phyloP scores from a whole-genome alignment of 257 asterid species.

The Solanum chilense region DNA sequence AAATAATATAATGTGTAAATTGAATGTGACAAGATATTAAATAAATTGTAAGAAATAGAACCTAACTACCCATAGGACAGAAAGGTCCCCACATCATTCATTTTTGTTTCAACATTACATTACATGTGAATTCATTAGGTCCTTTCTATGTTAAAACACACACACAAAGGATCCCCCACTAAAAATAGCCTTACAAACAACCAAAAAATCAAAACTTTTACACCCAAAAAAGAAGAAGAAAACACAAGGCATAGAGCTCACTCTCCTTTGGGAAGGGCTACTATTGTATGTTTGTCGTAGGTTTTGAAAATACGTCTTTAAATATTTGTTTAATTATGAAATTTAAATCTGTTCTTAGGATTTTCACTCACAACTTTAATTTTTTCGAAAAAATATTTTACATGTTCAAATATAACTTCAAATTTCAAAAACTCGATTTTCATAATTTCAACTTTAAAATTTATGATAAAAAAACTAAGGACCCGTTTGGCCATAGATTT shows the following conservation, averaged over 20 bases:
- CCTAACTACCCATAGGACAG: background rate
- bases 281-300: background rate
- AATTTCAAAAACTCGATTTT: too few species aligned
- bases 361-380: too few species aligned
- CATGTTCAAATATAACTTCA: too few species aligned
- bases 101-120: background rate
- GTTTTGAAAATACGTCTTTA: too few species aligned
- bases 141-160: background rate
- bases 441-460: background rate
- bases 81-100: constrained; percentile 6
- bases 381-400: too few species aligned
- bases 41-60: background rate
- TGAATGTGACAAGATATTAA: background rate
- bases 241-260: constrained; percentile 34
- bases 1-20: background rate
- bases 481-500: too few species aligned
- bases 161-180: background rate
- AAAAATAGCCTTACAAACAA: background rate
- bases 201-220: background rate
- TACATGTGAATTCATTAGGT: background rate
- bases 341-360: too few species aligned
- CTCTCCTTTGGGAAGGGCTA: constrained; percentile 94
- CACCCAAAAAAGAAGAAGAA: background rate
- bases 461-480: background rate
- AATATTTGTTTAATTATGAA: too few species aligned